Percentiles rank a stretch among this genome's conserved stretches.
phyloP scores from a whole-genome alignment of 2,329 filamentous ascomycete genomes.

The Trichoderma oligosporum region DNA sequence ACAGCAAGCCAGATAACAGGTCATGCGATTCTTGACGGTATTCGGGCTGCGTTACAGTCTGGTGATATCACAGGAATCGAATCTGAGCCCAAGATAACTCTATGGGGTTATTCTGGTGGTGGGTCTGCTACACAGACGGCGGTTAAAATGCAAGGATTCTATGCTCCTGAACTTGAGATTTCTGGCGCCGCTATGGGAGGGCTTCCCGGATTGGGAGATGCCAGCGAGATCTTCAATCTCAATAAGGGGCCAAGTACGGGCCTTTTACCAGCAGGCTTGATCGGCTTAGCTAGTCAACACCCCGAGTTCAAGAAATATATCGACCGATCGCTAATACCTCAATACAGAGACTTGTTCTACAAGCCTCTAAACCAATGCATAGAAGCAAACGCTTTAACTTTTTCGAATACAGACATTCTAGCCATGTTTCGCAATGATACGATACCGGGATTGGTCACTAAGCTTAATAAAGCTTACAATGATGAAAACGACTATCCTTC shows the following conservation, averaged over 20 bases:
- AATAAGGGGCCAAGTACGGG: constrained; percentile 23
- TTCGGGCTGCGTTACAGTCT: constrained; percentile 38
- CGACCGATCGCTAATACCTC: constrained; percentile 21
- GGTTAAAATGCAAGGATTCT: constrained; percentile 15
- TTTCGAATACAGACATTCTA: constrained; percentile 34
- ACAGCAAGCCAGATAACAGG: constrained; percentile 39
- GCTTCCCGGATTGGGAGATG: constrained; percentile 13
- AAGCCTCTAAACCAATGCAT: constrained; percentile 27
- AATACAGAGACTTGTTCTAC: constrained; percentile 29
- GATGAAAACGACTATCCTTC: constrained; percentile 31
- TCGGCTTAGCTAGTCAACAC: constrained; percentile 24
- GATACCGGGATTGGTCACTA: constrained; percentile 23
- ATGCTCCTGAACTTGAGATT: constrained; percentile 28
- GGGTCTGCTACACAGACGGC: constrained; percentile 16
- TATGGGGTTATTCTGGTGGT: constrained; percentile 41
- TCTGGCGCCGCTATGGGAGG: constrained; percentile 27
- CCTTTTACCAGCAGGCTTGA: constrained; percentile 24
- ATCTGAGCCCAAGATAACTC: constrained; percentile 32
- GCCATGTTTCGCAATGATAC: constrained; percentile 39
- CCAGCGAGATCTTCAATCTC: constrained; percentile 15
- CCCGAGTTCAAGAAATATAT: constrained; percentile 19
- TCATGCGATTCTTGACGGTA: constrained; percentile 41
- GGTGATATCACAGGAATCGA: constrained; percentile 29
- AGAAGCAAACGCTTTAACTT: constrained; percentile 26
- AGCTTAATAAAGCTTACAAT: constrained; percentile 24